Conservation (phyloP, 2,329 filamentous ascomycete genomes). For the Xylariaceae sp. region DNA sequence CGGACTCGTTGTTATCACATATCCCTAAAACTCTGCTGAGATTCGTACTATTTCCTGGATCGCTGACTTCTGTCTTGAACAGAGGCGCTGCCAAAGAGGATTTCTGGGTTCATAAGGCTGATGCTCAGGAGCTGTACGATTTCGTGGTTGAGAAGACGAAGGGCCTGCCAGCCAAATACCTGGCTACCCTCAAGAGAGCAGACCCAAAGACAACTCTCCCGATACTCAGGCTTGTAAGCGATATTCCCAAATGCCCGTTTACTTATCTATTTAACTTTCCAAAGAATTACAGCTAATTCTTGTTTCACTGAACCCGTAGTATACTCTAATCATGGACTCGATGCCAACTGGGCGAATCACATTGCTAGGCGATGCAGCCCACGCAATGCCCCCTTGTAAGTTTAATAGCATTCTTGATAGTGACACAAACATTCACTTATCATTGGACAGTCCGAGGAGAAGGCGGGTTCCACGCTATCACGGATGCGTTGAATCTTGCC, state of each 20-base stretch:
- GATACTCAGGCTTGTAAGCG: slow-evolving; percentile 13
- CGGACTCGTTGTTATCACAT: neutral
- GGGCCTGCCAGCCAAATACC: slow-evolving; percentile 29
- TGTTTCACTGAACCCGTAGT: neutral
- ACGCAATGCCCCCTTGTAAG: slow-evolving; percentile 36
- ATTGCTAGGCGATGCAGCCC: slow-evolving; percentile 36
- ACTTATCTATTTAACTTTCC: neutral
- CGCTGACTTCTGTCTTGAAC: neutral
- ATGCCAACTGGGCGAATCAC: slow-evolving; percentile 35
- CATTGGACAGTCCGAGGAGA: slow-evolving; percentile 31
- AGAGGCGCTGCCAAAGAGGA: slow-evolving; percentile 58
- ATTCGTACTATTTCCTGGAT: neutral
- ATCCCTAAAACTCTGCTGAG: neutral
- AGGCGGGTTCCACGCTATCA: slow-evolving; percentile 35
- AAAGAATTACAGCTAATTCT: neutral
- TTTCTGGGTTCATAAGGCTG: slow-evolving; percentile 71
- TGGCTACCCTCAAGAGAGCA: slow-evolving; percentile 29
- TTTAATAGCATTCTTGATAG: neutral
- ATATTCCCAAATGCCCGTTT: too few relatives aligned
- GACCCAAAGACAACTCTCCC: slow-evolving; percentile 9
- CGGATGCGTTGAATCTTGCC: slow-evolving; percentile 58
- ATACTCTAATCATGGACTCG: slow-evolving; percentile 31
- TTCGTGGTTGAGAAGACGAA: slow-evolving; percentile 35
- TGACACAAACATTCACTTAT: neutral
- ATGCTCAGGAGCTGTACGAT: slow-evolving; percentile 62